Evolutionary conservation across 1,284 basidiomycete species (phyloP).

Genomic region (Ganoderma lingzhi): DNA sequence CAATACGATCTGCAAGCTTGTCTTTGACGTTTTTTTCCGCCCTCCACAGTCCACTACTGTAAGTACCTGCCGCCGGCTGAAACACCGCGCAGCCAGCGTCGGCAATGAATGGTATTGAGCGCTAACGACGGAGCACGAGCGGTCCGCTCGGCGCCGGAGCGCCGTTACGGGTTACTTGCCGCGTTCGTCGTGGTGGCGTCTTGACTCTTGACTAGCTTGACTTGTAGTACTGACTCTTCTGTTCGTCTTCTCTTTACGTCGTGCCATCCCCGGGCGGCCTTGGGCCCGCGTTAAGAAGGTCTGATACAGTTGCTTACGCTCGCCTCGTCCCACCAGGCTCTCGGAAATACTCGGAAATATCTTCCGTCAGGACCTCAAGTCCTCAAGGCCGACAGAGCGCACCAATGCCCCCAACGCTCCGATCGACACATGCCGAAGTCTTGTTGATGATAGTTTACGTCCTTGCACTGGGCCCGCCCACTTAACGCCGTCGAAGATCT

Average conservation of each 20-base stretch:
- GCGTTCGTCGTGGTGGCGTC: background rate
- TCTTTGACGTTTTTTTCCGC: background rate
- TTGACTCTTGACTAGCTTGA: too few species aligned
- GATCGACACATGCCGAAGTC: background rate
- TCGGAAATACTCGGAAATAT: too few species aligned
- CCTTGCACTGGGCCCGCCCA: background rate
- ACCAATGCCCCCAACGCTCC: background rate
- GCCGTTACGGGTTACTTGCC: background rate
- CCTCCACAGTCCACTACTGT: background rate
- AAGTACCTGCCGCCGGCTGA: background rate
- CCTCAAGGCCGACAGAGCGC: background rate
- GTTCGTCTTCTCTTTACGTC: background rate
- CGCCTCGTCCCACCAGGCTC: background rate
- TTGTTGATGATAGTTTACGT: background rate
- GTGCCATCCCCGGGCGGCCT: background rate
- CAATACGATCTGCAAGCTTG: background rate
- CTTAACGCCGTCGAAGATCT: constrained; percentile 6
- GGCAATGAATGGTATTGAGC: background rate
- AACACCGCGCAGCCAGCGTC: background rate
- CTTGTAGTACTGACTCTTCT: background rate
- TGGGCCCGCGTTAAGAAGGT: background rate
- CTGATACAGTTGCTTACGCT: background rate
- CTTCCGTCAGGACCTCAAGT: too few species aligned
- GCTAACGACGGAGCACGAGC: background rate
- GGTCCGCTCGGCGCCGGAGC: background rate